These are phyloP conservation scores for Astragalus membranaceus DNA, from an alignment of 306 rosid species.

Conservation along the genomic window DNA sequence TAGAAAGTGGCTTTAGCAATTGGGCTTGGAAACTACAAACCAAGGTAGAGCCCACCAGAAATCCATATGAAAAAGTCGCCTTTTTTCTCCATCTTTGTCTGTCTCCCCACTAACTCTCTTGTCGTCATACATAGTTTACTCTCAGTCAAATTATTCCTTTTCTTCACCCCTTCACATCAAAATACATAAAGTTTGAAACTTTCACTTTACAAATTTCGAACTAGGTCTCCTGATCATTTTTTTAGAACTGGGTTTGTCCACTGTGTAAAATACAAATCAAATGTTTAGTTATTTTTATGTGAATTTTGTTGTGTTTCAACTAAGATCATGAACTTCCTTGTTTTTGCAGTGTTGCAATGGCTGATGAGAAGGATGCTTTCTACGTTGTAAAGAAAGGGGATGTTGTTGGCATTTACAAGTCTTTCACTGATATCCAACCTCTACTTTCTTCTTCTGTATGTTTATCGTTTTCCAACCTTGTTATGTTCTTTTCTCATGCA, in stretches of 20 bases:
- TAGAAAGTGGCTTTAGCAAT: too few relatives aligned
- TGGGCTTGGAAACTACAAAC: too few relatives aligned
- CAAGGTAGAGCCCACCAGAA: too few relatives aligned
- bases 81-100: too few relatives aligned
- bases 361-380: constrained; percentile 61
- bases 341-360: constrained; percentile 47
- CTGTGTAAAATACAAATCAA: neutral
- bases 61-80: too few relatives aligned
- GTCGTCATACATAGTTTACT: too few relatives aligned
- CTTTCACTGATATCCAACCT: constrained; percentile 43
- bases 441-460: constrained; percentile 47
- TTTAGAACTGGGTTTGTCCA: constrained; percentile 1
- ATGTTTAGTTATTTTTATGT: neutral
- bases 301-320: neutral
- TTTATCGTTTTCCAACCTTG: constrained; percentile 9
- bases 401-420: constrained; percentile 66
- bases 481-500: neutral
- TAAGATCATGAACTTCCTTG: neutral
- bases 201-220: neutral
- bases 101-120: too few relatives aligned
- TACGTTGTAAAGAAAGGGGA: constrained; percentile 74
- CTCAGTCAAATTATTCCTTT: too few relatives aligned
- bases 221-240: neutral
- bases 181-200: neutral
- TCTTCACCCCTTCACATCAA: too few relatives aligned